phyloP scores from a whole-genome alignment of 306 rosid genomes.

The Cicer judaicum region DNA sequence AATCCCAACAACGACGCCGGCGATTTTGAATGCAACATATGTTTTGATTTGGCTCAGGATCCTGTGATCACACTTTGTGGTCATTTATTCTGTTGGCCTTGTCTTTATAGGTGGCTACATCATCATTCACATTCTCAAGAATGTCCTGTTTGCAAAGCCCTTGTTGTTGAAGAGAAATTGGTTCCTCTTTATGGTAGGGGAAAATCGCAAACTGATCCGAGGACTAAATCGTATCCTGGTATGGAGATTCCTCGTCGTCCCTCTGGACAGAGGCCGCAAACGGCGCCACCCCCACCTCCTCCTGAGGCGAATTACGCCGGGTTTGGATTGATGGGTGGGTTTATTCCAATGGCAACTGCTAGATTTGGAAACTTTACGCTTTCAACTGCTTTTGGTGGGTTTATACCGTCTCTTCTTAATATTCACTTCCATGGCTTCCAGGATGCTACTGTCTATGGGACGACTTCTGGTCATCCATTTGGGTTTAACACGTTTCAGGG shows the following conservation, averaged over 20 bases:
- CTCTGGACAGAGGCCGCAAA: conserved; percentile 79
- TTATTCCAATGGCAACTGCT: conserved; percentile 79
- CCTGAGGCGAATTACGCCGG: conserved; percentile 63
- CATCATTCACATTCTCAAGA: conserved; percentile 91
- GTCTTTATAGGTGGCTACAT: conserved; percentile 87
- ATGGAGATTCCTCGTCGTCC: conserved; percentile 83
- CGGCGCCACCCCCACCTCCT: conserved; percentile 58
- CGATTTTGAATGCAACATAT: conserved; percentile 93
- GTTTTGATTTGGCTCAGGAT: conserved; percentile 91
- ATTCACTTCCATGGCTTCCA: conserved; percentile 81
- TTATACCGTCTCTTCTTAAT: conserved; percentile 78
- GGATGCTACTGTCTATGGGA: conserved; percentile 89
- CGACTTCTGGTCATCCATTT: conserved; percentile 78
- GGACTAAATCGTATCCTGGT: conserved; percentile 76
- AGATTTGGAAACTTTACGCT: conserved; percentile 85
- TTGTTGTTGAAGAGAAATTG: conserved; percentile 73
- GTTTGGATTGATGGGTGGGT: conserved; percentile 86
- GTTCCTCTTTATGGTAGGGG: conserved; percentile 97
- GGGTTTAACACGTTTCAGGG: conserved; percentile 75
- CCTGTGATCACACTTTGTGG: conserved; percentile 92
- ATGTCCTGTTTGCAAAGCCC: conserved; percentile 96
- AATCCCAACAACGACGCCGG: conserved; percentile 63
- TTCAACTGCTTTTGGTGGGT: conserved; percentile 81
- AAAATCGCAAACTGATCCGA: conserved; percentile 73
- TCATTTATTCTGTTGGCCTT: conserved; percentile 94